Evolutionary conservation across 192 early-diverging fungal species (phyloP).

Genomic region (Dissophora ornata): DNA sequence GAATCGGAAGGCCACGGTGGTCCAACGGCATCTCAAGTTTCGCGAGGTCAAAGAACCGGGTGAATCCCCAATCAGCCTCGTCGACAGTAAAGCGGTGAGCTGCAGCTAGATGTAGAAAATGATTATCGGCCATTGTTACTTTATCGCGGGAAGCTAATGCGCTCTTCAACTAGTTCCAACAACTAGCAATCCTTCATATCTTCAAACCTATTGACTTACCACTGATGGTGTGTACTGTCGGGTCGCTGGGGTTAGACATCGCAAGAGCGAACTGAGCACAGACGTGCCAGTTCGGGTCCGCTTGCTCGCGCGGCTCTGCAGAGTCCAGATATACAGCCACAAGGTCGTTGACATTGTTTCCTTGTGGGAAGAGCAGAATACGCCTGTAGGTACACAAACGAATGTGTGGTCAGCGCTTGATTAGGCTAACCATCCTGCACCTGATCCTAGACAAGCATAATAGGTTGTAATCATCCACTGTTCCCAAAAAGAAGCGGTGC

Average conservation of each 20-base stretch:
- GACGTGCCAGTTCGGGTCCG: constrained; percentile 73
- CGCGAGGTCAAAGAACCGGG: constrained; percentile 73
- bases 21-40: constrained; percentile 68
- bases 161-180: no score
- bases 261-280: constrained; percentile 87
- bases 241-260: constrained; percentile 79
- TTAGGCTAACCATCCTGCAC: no score
- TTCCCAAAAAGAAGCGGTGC: not conserved
- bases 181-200: no score
- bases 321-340: constrained; percentile 90
- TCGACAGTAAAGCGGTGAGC: constrained; percentile 85
- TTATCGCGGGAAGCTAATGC: no score
- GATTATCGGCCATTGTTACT: not conserved
- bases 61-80: constrained; percentile 97
- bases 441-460: no score
- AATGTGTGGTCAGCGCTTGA: no score
- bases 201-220: no score
- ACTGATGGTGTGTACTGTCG: constrained; percentile 42
- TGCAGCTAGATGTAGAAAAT: constrained; percentile 59
- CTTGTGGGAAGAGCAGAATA: constrained; percentile 89
- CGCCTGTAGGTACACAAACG: no score
- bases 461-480: no score
- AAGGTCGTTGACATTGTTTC: constrained; percentile 77
- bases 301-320: constrained; percentile 70
- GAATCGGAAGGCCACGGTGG: constrained; percentile 39